These are phyloP conservation scores for Berberis vulgaris DNA, from an alignment of 164 flowering plant species.

Conservation along the genomic window DNA sequence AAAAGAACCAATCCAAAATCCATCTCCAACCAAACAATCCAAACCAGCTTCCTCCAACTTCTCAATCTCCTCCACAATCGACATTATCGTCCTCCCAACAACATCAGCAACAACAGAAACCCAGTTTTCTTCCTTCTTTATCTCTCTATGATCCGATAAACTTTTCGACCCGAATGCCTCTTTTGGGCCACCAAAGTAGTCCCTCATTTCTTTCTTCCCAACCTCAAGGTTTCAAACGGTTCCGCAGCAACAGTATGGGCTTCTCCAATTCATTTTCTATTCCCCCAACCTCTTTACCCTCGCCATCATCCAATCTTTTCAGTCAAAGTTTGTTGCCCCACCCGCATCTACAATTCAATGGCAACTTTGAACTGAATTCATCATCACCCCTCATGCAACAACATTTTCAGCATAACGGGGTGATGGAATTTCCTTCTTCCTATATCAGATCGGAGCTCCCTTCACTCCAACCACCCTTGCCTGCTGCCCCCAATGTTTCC, in stretches of 20 bases:
- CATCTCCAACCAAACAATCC: conserved; percentile 6
- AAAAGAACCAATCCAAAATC: conserved; percentile 12
- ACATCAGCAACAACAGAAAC: conserved; percentile 10
- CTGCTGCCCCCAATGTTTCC: conserved; percentile 12
- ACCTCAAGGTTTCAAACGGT: conserved; percentile 13
- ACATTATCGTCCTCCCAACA: conserved; percentile 4
- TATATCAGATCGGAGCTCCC: conserved; percentile 16
- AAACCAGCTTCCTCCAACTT: background rate
- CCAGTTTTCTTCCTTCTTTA: conserved; percentile 11
- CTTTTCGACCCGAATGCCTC: conserved; percentile 3
- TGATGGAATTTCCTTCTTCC: conserved; percentile 4
- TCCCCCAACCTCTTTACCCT: background rate
- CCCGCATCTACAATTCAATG: conserved; percentile 13
- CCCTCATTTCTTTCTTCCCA: conserved; percentile 7
- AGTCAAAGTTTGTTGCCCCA: background rate
- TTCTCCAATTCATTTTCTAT: conserved; percentile 11
- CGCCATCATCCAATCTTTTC: background rate
- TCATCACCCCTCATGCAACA: conserved; percentile 3
- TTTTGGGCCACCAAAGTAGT: conserved; percentile 6
- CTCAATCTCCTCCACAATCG: conserved; percentile 5
- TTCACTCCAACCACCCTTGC: conserved; percentile 28
- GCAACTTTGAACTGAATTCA: conserved; percentile 11
- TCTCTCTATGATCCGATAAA: conserved; percentile 20
- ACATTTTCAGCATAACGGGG: conserved; percentile 5
- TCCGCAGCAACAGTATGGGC: conserved; percentile 7